These are phyloP conservation scores for Alternaria dauci DNA, from an alignment of 2,329 filamentous ascomycete genomes.

Conservation along the genomic window DNA sequence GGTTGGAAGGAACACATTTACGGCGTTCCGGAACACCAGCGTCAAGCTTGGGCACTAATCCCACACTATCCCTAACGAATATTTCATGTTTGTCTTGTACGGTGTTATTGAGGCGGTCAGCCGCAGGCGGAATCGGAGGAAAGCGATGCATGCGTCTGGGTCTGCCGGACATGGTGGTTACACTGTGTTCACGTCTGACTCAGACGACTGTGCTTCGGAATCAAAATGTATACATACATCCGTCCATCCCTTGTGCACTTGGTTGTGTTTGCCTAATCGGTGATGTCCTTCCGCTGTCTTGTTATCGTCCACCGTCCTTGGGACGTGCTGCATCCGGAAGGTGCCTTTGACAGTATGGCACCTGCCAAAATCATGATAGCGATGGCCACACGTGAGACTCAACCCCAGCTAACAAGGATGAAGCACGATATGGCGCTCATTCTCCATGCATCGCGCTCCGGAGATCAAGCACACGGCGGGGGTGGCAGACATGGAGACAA, in stretches of 20 bases:
- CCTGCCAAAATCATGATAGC: background rate
- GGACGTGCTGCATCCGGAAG: constrained; percentile 1
- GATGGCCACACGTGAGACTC: background rate
- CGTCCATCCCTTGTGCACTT: constrained; percentile 1
- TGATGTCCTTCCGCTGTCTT: background rate
- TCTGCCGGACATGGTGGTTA: constrained; percentile 17
- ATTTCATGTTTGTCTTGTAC: constrained; percentile 23
- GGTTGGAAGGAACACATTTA: constrained; percentile 21
- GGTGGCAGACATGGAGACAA: background rate
- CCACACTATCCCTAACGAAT: constrained; percentile 32
- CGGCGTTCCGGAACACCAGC: constrained; percentile 24
- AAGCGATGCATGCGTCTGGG: constrained; percentile 16
- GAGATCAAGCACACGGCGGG: background rate
- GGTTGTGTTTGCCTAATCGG: background rate
- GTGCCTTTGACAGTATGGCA: background rate
- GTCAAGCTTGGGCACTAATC: constrained; percentile 24
- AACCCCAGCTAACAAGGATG: background rate
- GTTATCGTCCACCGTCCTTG: background rate
- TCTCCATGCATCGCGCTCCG: background rate
- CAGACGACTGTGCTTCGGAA: constrained; percentile 15
- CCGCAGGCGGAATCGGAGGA: constrained; percentile 10
- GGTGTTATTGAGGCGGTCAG: constrained; percentile 13
- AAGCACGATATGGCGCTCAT: background rate
- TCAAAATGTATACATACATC: constrained; percentile 15
- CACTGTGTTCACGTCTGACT: constrained; percentile 23